Base-by-base conservation (phyloP, 352 stramenopile species). In the Phytophthora boehmeriae region DNA sequence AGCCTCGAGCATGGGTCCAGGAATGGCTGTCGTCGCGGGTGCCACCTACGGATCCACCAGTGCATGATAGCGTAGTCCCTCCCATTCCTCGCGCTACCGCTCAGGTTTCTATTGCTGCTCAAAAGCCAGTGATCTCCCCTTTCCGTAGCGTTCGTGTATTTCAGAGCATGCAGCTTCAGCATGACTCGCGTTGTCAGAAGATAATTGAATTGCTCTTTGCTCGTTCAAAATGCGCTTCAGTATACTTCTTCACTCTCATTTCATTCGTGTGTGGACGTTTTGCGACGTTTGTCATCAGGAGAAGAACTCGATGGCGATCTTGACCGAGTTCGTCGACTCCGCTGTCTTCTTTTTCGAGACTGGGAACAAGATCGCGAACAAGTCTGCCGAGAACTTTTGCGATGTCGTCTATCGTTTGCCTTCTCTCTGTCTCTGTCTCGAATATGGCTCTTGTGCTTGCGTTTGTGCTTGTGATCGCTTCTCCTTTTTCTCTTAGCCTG, bases 61-160 rank as follows among this genome's bases (percentile, higher is more conserved):
- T 74, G 59, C 64, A 68, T 77, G 69, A 77, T 68, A 71, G 52
- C 20, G 55, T 59, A 64, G 13, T 74, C 11, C 64, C 68, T 66
- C 55, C 52, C 53, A 32, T 74, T 63, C 48, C 59, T 60, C 68
- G 64, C 27, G 55, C 68, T 52, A 66, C 68, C 64, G 68, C 68
- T 64, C 64, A 55, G 9, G 34, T 71, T 63, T 68, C 55, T 36
- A 73, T 77, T 51, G 64, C 59, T 30, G 68, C 71, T 23, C 68
- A 39, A 53, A 55, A 27, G 55, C 30, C 68, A 30, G 43, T 44
- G 68, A 64, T 13, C 45, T 73, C 35, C 52, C 68, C 32, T 17
- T 77, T 41, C 46, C 59, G 46, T 76, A 74, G 36, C 8, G 54
- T 25, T 27, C 19, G 38, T 44, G 28, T 11, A 39, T 36, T n/a